Conservation (phyloP, 2,329 filamentous ascomycete genomes). For the Claviceps africana region DNA sequence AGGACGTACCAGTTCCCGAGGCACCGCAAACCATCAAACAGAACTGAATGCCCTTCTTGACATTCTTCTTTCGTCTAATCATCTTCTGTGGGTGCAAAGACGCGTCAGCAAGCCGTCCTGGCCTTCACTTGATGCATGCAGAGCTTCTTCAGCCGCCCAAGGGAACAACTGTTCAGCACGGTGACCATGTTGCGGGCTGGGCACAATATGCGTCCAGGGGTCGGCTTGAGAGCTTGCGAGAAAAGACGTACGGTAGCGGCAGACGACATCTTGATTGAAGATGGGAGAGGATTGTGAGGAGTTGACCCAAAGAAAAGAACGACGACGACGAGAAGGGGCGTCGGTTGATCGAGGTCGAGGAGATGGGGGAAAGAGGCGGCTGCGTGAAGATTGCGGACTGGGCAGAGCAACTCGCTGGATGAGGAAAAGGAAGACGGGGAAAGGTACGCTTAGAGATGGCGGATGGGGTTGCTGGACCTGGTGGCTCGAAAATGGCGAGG, state of each 20-base stretch:
- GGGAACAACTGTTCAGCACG: slow-evolving; percentile 2
- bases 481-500: slow-evolving; percentile 1
- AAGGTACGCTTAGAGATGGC: slow-evolving; percentile 6
- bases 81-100: slow-evolving; percentile 49
- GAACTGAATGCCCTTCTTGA: slow-evolving; percentile 99
- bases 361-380: slow-evolving; percentile 5
- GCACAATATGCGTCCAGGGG: neutral
- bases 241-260: slow-evolving; percentile 9
- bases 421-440: slow-evolving; percentile 6
- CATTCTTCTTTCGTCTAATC: slow-evolving; percentile 99
- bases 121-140: neutral
- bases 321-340: slow-evolving; percentile 8
- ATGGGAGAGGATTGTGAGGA: slow-evolving; percentile 1
- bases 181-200: neutral
- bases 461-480: slow-evolving; percentile 3
- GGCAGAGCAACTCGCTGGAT: slow-evolving; percentile 6
- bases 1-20: slow-evolving; percentile 77
- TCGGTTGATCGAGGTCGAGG: slow-evolving; percentile 4
- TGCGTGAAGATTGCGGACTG: slow-evolving; percentile 3
- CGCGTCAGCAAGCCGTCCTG: slow-evolving; percentile 16
- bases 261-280: slow-evolving; percentile 13
- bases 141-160: slow-evolving; percentile 4
- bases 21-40: slow-evolving; percentile 99
- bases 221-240: slow-evolving; percentile 2
- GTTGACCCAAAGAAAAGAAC: slow-evolving; percentile 5